Evolutionary conservation across 2,329 filamentous ascomycete genomes (phyloP), one percentile per base, ranked within the genome.

Genomic region (Ophiostoma piceae): DNA sequence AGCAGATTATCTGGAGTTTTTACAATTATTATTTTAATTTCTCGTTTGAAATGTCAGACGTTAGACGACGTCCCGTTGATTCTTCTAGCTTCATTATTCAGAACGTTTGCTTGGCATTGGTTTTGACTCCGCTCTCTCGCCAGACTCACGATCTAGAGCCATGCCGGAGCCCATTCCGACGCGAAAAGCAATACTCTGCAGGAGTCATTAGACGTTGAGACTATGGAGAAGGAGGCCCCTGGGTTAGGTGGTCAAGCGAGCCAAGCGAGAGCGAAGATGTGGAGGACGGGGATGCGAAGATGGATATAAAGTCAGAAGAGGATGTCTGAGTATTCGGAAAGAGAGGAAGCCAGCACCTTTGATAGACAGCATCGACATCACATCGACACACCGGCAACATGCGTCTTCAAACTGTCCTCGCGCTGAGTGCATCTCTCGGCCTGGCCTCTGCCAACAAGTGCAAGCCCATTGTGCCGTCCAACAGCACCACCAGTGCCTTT

Each of bases 401-500:
- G 68, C 68, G 64, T 69, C 43, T 67, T 39, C 68, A 69, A 11
- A 11, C 54, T 35, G n/a, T 69, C 68, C 62, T 69, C 41, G 68
- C 68, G 32, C 43, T 69, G 62, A 51, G 41, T 43, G 47, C 62
- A 32, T 57, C 68, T 2, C 29, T 66, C 26, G 68, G 68, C 43
- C 32, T 69, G 35, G 68, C 64, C 32, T 69, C 62, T n/a, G 68
- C 62, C 29, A 66, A 22, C 68, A 69, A 69, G 43, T 69, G 68
- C 60, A 47, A 60, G 32, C 68, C 62, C 51, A 16, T 47, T 4
- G 35, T 66, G 16, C 60, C 32, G 12, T n/a, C 60, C 43, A 65
- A 64, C 35, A 67, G 64, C 41, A 39, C 39, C n/a, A 66, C 39
- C 68, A 54, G 60, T 66, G 29, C 37, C n/a, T 57, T 57, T 47